Evolutionary conservation across 495 filamentous ascomycete species (phyloP).

Genomic region (Aspergillus kassunensis): DNA sequence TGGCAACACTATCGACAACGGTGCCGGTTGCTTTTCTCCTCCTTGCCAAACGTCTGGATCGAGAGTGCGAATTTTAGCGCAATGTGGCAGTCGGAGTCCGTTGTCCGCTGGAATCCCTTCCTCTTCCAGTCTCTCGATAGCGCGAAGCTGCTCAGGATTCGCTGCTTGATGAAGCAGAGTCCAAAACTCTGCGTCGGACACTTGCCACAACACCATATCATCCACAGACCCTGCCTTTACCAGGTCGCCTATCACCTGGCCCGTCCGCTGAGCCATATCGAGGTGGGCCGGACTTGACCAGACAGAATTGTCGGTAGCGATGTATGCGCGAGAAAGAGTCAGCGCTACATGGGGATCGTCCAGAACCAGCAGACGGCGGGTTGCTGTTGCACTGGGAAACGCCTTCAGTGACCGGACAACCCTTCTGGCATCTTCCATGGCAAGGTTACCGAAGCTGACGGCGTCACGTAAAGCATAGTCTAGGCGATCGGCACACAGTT

Average conservation of each 20-base stretch:
- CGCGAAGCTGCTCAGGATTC: constrained; percentile 19
- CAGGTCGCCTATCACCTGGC: constrained; percentile 30
- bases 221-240: constrained; percentile 16
- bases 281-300: constrained; percentile 35
- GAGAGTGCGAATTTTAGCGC: constrained; percentile 35
- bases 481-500: constrained; percentile 41
- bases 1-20: constrained; percentile 29
- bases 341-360: constrained; percentile 28
- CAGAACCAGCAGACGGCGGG: constrained; percentile 33
- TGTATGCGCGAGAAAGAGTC: constrained; percentile 29
- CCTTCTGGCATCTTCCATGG: constrained; percentile 20
- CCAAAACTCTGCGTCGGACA: constrained; percentile 40
- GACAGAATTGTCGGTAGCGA: constrained; percentile 30
- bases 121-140: constrained; percentile 29
- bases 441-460: constrained; percentile 30
- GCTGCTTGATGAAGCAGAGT: constrained; percentile 23
- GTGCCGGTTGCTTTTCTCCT: constrained; percentile 13
- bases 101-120: constrained; percentile 29
- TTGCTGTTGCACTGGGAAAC: constrained; percentile 22
- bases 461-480: constrained; percentile 42
- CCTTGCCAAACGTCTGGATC: constrained; percentile 33
- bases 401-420: constrained; percentile 27
- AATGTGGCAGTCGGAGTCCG: constrained; percentile 21
- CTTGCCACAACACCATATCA: constrained; percentile 30
- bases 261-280: constrained; percentile 31